Percentiles rank a stretch among this genome's conserved stretches.
These are phyloP conservation scores for Eremochloa ophiuroides DNA, from an alignment of 176 grass and related monocot species.

Conservation along the genomic window DNA sequence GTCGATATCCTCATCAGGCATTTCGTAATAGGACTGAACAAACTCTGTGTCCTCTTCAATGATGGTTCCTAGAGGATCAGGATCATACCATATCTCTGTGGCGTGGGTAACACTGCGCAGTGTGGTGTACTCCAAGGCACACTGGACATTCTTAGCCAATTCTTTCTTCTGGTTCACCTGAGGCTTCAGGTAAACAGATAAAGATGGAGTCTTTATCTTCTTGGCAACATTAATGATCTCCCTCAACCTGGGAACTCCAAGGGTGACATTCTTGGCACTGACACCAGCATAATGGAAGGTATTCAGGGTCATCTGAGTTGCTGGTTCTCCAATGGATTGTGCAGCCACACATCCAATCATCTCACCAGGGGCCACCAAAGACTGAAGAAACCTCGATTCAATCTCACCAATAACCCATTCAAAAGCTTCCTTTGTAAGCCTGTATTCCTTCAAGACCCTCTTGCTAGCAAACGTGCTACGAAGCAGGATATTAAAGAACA, in stretches of 20 bases:
- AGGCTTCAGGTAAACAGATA: conserved; percentile 86
- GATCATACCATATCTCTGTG: conserved; percentile 95
- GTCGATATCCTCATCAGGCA: conserved; percentile 94
- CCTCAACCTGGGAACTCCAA: conserved; percentile 93
- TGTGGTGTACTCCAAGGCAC: conserved; percentile 95
- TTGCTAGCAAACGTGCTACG: conserved; percentile 96
- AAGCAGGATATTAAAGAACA: conserved; percentile 94
- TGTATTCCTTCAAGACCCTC: conserved; percentile 90
- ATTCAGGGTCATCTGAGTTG: conserved; percentile 95
- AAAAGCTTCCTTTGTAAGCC: conserved; percentile 94
- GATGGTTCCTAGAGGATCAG: conserved; percentile 81
- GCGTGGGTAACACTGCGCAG: conserved; percentile 97
- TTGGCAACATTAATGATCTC: conserved; percentile 99
- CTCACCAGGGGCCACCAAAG: conserved; percentile 89
- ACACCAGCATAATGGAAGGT: conserved; percentile 99
- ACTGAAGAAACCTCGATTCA: conserved; percentile 90
- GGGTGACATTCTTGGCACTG: conserved; percentile 98
- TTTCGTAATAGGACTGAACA: conserved; percentile 93
- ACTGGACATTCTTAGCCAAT: conserved; percentile 96
- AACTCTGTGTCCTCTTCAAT: conserved; percentile 98
- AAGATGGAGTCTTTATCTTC: conserved; percentile 94
- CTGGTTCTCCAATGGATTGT: conserved; percentile 95
- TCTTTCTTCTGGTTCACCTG: conserved; percentile 86
- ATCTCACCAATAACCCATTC: conserved; percentile 99
- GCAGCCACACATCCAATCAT: conserved; percentile 99